A percentile compares a stretch with the other conserved stretches of the same genome.
Conservation (phyloP, 176 grass and related monocot genomes). For the Bothriochloa decipiens region DNA sequence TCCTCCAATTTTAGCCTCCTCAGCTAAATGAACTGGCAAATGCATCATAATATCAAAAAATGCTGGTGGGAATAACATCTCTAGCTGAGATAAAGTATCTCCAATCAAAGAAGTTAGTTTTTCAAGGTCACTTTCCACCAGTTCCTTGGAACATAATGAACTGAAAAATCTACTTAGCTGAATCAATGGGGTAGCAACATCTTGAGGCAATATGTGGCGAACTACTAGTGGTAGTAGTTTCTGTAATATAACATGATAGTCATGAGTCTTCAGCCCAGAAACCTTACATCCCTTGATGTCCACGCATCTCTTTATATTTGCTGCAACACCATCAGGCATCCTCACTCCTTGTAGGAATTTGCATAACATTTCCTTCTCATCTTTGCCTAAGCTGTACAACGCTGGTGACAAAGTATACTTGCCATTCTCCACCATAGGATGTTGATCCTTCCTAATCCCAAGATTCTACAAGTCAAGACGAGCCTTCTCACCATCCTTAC, state of each 20-base stretch:
- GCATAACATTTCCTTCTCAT: not conserved
- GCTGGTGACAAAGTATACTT: slow-evolving; percentile 11
- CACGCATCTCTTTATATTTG: slow-evolving; percentile 25
- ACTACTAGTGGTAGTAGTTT: slow-evolving; percentile 4
- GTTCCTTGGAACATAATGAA: not conserved
- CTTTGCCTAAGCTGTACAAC: not conserved
- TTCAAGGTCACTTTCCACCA: not conserved
- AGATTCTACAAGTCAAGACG: not conserved
- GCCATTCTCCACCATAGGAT: not conserved
- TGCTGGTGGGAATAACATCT: slow-evolving; percentile 7
- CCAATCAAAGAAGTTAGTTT: not conserved
- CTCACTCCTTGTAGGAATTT: slow-evolving; percentile 9
- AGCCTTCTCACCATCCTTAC: not conserved
- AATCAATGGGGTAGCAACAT: not conserved
- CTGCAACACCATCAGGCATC: slow-evolving; percentile 15
- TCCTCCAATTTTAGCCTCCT: not conserved
- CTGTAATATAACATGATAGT: slow-evolving; percentile 35
- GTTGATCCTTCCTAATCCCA: not conserved
- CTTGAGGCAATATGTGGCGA: not conserved
- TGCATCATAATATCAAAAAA: slow-evolving; percentile 26
- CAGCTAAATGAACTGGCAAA: not conserved
- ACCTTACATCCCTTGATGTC: not conserved
- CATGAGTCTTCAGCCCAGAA: slow-evolving; percentile 27
- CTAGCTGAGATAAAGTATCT: not conserved
- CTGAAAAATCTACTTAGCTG: not conserved